Base-by-base conservation (phyloP, 2,329 filamentous ascomycete genomes). In the Fonsecaea pugnacius region DNA sequence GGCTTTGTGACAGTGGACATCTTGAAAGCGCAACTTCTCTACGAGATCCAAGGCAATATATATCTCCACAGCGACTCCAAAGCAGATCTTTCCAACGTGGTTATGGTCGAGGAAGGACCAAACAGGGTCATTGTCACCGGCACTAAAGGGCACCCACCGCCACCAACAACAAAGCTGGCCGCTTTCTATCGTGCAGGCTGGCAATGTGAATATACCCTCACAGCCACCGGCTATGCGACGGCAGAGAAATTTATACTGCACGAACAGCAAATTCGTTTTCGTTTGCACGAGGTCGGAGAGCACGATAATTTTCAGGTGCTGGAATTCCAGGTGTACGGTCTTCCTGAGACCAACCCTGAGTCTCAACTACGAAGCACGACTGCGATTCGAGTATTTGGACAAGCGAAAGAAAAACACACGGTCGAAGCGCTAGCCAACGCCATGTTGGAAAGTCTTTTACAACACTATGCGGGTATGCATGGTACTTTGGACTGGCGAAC, bases 271-370 rank as follows among this genome's bases (percentile, higher is more conserved):
- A 36, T 36, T 4, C 9, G 12, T 2, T 14, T 2, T 9, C 78
- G 0, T 66, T 72, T 1, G 72, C 79, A 64, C 85, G 85, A 69
- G 72, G 54, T 18, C 18, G 76, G 3, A 60, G 7, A 16, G 4
- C 3, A 75, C 24, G 72, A 79, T 18, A 73, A 78, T 33, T 76
- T 85, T 51, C 78, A 84, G 57, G 72, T 81, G 2, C 73, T 85
- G 14, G 82, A 84, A 43, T 84, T 85, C 55, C 82, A 85, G 70
- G 71, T 12, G 21, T n/a, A 48, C 6, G 78, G 78, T 16, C 72
- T 75, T 0, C 75, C 78, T 2, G 71, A 71, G 9, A 21, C 67
- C 10, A 78, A 82, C 38, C 79, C 80, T 1, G 56, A 65, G 1
- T 74, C 67, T 16, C 79, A 83, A 68, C 67, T 76, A 1, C 68